phyloP scores from a whole-genome alignment of 2,329 filamentous ascomycete genomes.

The Dactylella cylindrospora region DNA sequence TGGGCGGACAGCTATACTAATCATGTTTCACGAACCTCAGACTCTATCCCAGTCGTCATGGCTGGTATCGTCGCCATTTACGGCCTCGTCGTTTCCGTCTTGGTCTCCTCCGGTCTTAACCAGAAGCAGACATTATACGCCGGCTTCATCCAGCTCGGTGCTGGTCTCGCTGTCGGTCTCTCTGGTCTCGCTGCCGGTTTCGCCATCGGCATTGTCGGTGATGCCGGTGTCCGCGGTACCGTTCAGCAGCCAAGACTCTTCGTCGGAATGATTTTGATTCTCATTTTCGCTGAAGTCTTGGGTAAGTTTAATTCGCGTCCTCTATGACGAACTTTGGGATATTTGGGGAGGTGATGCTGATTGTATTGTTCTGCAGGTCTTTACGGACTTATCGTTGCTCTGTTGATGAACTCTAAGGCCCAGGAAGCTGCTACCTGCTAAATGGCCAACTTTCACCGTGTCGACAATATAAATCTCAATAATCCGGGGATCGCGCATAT shows the following conservation, averaged over 20 bases:
- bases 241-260: conserved; percentile 83
- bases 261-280: conserved; percentile 97
- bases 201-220: conserved; percentile 83
- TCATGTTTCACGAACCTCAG: conserved; percentile 56
- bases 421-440: conserved; percentile 18
- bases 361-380: conserved; percentile 65
- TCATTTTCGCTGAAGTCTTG: conserved; percentile 99
- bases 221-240: conserved; percentile 83
- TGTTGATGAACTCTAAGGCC: conserved; percentile 98
- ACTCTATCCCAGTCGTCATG: conserved; percentile 99
- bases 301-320: conserved; percentile 62
- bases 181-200: conserved; percentile 81
- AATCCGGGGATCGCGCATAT: neutral
- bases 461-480: no score
- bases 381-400: conserved; percentile 96
- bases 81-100: conserved; percentile 81
- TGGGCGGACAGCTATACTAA: conserved; percentile 20
- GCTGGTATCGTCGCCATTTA: conserved; percentile 99
- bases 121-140: conserved; percentile 75
- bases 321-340: neutral
- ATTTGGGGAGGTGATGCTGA: neutral
- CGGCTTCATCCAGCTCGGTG: conserved; percentile 81
- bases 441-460: neutral
- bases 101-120: conserved; percentile 76
- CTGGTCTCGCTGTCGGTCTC: conserved; percentile 77